phyloP scores from a whole-genome alignment of 2,329 filamentous ascomycete genomes.

The Byssoonygena ceratinophila region DNA sequence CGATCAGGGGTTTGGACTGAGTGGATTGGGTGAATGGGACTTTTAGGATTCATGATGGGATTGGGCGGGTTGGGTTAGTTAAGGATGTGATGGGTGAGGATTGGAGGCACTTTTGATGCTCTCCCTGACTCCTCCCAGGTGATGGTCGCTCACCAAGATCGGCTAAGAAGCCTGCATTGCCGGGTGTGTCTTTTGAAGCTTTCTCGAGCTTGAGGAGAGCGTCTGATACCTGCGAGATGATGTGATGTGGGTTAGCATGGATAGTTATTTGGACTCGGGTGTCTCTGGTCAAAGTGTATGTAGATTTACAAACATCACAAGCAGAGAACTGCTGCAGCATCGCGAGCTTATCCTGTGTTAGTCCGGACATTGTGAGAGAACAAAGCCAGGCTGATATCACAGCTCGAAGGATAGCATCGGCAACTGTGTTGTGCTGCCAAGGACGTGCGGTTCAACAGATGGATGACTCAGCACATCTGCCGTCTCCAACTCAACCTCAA shows the following conservation, averaged over 20 bases:
- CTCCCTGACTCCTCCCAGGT: too few species aligned
- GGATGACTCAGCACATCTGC: neutral
- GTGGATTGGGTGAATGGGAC: constrained; percentile 29
- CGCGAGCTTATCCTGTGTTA: constrained; percentile 27
- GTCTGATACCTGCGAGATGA: constrained; percentile 50
- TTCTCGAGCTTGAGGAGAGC: constrained; percentile 58
- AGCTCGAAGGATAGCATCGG: too few species aligned
- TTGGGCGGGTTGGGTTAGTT: too few species aligned
- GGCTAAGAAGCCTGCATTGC: constrained; percentile 55
- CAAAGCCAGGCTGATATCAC: neutral
- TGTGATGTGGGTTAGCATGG: neutral
- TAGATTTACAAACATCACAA: constrained; percentile 35
- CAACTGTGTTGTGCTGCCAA: too few species aligned
- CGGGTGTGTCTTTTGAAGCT: constrained; percentile 33
- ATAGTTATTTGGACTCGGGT: too few species aligned
- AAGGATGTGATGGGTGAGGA: too few species aligned
- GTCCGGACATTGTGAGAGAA: neutral
- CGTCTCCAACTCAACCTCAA: too few species aligned
- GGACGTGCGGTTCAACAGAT: neutral
- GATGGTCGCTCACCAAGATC: constrained; percentile 50
- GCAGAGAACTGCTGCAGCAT: constrained; percentile 31
- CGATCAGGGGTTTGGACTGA: constrained; percentile 24
- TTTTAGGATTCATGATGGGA: constrained; percentile 17
- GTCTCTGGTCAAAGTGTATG: too few species aligned
- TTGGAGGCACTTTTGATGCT: too few species aligned